phyloP scores from a whole-genome alignment of 1,139 yeast species.

The Diutina rugosa region DNA sequence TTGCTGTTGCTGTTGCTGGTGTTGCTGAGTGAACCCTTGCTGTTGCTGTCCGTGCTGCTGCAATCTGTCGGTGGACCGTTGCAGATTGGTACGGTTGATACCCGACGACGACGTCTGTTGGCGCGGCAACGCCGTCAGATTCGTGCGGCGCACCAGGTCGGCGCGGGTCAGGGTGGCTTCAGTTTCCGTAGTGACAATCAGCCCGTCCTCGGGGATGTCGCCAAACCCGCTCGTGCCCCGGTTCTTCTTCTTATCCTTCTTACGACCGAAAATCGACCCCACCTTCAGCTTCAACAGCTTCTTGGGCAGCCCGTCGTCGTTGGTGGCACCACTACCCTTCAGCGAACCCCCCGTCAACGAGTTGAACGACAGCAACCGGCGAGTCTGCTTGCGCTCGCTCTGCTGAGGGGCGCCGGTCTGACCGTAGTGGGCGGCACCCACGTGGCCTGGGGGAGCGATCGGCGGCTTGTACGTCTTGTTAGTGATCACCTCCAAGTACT shows the following conservation, averaged over 20 bases:
- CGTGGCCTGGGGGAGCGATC: slow-evolving; percentile 1
- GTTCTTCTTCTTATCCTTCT: slow-evolving; percentile 1
- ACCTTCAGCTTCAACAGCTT: slow-evolving; percentile 1
- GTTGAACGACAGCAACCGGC: slow-evolving; percentile 2
- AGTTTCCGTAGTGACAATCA: not conserved
- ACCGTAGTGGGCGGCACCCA: not conserved
- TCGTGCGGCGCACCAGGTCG: not conserved
- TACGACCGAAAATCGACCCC: slow-evolving; percentile 1
- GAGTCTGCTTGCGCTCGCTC: not conserved
- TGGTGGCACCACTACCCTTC: not conserved
- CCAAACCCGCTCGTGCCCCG: not conserved
- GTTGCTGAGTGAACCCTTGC: not conserved
- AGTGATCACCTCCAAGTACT: not conserved
- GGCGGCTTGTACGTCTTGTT: not conserved
- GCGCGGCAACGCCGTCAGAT: not conserved
- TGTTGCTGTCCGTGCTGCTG: not conserved
- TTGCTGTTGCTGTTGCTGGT: not conserved
- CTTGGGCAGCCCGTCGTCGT: not conserved
- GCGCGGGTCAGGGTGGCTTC: not conserved
- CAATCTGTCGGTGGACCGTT: not conserved
- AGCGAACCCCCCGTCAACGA: not conserved
- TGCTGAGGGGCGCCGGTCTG: not conserved
- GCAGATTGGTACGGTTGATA: not conserved
- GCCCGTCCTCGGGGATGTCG: not conserved
- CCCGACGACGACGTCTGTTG: not conserved